phyloP scores from a whole-genome alignment of 257 asterid genomes.

The Nicotiana paniculata region DNA sequence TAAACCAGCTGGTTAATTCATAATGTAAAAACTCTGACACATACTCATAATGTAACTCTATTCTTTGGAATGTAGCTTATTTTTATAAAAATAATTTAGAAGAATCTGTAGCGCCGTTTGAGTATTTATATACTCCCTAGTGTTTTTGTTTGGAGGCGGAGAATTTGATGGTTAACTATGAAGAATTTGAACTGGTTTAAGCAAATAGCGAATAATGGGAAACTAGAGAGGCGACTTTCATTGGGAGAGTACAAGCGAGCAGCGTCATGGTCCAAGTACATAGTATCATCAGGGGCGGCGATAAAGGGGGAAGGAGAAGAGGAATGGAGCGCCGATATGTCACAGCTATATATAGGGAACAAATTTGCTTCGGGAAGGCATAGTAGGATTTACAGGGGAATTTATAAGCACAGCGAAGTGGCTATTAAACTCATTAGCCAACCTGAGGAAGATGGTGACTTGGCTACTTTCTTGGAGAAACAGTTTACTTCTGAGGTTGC shows the following conservation, averaged over 20 bases:
- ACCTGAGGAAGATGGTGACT: conserved; percentile 89
- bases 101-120: background rate
- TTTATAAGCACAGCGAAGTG: conserved; percentile 78
- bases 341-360: conserved; percentile 81
- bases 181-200: conserved; percentile 75
- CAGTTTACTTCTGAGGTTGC: conserved; percentile 89
- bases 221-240: conserved; percentile 84
- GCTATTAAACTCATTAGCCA: conserved; percentile 94
- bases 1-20: background rate
- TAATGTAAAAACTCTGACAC: background rate
- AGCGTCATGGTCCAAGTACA: conserved; percentile 87
- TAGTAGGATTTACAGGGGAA: conserved; percentile 88
- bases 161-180: conserved; percentile 13
- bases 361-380: conserved; percentile 93
- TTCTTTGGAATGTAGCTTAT: background rate
- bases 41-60: background rate
- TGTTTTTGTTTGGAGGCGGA: background rate
- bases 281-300: conserved; percentile 80
- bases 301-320: conserved; percentile 68
- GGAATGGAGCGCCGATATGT: conserved; percentile 98
- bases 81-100: background rate
- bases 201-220: conserved; percentile 66
- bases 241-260: conserved; percentile 89
- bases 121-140: background rate
- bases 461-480: conserved; percentile 83